Evolutionary conservation across 768 basidiomycete genomes (phyloP).

Genomic region (Butyriboletus loyo): DNA sequence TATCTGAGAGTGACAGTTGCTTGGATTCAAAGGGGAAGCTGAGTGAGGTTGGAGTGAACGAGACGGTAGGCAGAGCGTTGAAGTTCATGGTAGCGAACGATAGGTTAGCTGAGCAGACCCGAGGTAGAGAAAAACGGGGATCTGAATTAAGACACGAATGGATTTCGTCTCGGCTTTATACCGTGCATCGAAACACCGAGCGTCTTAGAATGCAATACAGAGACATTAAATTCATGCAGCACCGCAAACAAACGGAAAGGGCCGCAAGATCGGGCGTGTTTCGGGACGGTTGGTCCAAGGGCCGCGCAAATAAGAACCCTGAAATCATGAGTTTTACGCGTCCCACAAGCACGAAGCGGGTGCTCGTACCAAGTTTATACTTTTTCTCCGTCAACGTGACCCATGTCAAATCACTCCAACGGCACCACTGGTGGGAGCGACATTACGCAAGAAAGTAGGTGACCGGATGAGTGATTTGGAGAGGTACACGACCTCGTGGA

Average conservation of each 20-base stretch:
- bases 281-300: constrained; percentile 17
- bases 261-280: constrained; percentile 9
- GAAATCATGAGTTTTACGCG: constrained; percentile 8
- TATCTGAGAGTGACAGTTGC: constrained; percentile 31
- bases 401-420: constrained; percentile 1
- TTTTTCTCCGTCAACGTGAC: constrained; percentile 1
- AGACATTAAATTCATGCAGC: constrained; percentile 3
- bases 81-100: constrained; percentile 19
- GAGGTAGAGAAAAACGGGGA: not conserved
- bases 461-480: constrained; percentile 8
- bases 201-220: constrained; percentile 1
- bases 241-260: constrained; percentile 12
- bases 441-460: constrained; percentile 11
- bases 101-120: not conserved
- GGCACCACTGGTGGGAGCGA: constrained; percentile 15
- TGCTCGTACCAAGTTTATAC: constrained; percentile 7
- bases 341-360: constrained; percentile 15
- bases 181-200: constrained; percentile 3
- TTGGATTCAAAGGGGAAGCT: constrained; percentile 41
- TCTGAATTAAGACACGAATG: not conserved
- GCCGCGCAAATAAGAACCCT: constrained; percentile 18
- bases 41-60: constrained; percentile 31
- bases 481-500: constrained; percentile 21
- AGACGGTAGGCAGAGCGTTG: constrained; percentile 30
- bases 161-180: constrained; percentile 20